Evolutionary conservation across 2,329 filamentous ascomycete genomes (phyloP), one percentile per base, ranked within the genome.

Genomic region (Chaetomiaceae sp.): DNA sequence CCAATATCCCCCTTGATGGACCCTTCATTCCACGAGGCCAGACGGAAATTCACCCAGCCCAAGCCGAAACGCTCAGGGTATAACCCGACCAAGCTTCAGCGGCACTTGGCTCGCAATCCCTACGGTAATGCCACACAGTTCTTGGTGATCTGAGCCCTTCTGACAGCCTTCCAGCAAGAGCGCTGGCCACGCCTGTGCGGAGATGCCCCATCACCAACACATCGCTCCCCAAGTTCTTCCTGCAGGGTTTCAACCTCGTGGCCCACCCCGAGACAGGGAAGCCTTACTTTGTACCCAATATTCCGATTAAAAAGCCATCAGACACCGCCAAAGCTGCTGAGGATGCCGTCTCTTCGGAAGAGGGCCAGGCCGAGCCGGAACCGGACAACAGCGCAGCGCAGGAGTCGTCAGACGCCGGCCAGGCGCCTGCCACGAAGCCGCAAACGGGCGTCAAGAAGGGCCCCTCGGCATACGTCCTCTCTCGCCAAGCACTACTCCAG

Each of bases 131-230:
- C 17, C 27, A n/a, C 8, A 6, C 7, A 31, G 36, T 38, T n/a
- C n/a, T n/a, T n/a, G n/a, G n/a, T n/a, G n/a, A n/a, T n/a, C n/a
- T n/a, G n/a, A n/a, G n/a, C n/a, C n/a, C 9, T 37, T 9, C 39
- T 54, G 23, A 55, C 53, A 4, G 1, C 12, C 8, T 9, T 38
- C 15, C 51, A 87, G 85, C 86, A 3, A 76, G 76, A 40, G 80
- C 83, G 6, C 76, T 91, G 20, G 79, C 80, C 27, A 79, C 79
- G 0, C 81, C 83, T 0, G 53, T 85, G 20, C 82, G 87, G 50
- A 61, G 66, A 53, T 88, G 85, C 62, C 63, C 68, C 20, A 64
- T 78, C 29, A 82, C 83, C 1, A 56, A 62, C 0, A 64, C 66
- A 0, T 63, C 64, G 1, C 67, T 89, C 6, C 87, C 87, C 1